A percentile compares a stretch with the other conserved stretches of the same genome.
Evolutionary conservation across 2,329 filamentous ascomycete species (phyloP).

Genomic region (Davidsoniella virescens): DNA sequence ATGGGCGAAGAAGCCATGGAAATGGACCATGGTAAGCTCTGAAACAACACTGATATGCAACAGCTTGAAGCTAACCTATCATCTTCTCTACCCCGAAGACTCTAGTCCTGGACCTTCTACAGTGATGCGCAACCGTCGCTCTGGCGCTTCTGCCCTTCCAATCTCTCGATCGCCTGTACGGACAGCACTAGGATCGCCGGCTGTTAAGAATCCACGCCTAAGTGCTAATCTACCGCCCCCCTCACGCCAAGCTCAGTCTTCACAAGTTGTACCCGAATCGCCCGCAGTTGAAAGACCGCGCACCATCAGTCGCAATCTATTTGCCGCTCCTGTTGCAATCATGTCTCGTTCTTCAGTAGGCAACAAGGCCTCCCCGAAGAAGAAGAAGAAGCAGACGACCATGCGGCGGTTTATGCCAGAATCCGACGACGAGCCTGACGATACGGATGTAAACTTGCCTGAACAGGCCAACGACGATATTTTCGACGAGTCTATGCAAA

Average conservation of each 20-base stretch:
- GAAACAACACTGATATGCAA: constrained; percentile 24
- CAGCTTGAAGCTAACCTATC: constrained; percentile 13
- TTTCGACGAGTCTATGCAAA: constrained; percentile 28
- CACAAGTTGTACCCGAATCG: not conserved
- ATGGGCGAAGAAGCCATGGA: constrained; percentile 35
- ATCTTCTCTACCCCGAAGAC: constrained; percentile 20
- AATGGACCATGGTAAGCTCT: constrained; percentile 20
- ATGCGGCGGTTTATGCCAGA: constrained; percentile 13
- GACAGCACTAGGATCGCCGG: constrained; percentile 43
- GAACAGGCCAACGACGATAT: constrained; percentile 15
- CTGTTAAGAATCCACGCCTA: constrained; percentile 42
- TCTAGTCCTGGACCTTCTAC: constrained; percentile 38
- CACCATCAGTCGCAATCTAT: constrained; percentile 36
- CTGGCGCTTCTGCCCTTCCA: constrained; percentile 30
- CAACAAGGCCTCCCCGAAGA: not conserved
- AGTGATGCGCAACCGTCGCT: constrained; percentile 34
- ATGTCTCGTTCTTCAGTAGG: constrained; percentile 14
- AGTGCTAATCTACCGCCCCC: constrained; percentile 31
- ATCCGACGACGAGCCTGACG: constrained; percentile 16
- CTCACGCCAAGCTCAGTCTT: not conserved
- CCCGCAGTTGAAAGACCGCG: not conserved
- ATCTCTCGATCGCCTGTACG: constrained; percentile 45
- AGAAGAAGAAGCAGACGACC: not conserved
- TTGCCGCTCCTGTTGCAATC: constrained; percentile 27
- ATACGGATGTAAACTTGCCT: constrained; percentile 16